Percentiles rank a stretch among this genome's conserved stretches.
Conservation (phyloP, 2,329 filamentous ascomycete genomes). For the Parastagonospora nodorum region DNA sequence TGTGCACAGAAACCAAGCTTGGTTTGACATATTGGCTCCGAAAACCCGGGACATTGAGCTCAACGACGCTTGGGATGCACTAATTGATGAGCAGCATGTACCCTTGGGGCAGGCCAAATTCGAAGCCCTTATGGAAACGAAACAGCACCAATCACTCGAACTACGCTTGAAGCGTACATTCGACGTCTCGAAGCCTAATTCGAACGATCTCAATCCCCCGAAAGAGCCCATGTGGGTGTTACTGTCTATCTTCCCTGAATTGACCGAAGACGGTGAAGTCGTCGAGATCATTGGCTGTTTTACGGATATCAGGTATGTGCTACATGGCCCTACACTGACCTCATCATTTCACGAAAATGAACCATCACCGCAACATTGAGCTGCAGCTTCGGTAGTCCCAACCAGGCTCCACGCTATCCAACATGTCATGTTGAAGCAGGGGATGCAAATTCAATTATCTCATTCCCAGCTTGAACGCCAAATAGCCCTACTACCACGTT, state of each 20-base stretch:
- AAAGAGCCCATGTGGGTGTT: slow-evolving; percentile 35
- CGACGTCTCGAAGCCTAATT: slow-evolving; percentile 14
- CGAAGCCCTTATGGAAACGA: slow-evolving; percentile 14
- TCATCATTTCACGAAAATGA: background rate
- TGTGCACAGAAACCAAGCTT: slow-evolving; percentile 43
- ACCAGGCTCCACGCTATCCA: no score
- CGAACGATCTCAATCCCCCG: background rate
- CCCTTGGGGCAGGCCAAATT: slow-evolving; percentile 19
- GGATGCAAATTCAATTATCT: no score
- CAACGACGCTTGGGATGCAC: slow-evolving; percentile 19
- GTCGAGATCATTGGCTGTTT: slow-evolving; percentile 41
- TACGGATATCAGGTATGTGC: slow-evolving; percentile 41
- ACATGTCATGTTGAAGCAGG: no score
- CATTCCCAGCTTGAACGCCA: no score
- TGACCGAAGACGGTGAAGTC: slow-evolving; percentile 26
- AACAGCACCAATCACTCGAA: slow-evolving; percentile 37
- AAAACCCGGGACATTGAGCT: slow-evolving; percentile 18
- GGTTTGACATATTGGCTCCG: slow-evolving; percentile 39
- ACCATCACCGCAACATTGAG: no score
- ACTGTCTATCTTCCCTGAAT: slow-evolving; percentile 35
- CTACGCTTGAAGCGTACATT: slow-evolving; percentile 46
- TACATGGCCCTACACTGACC: background rate
- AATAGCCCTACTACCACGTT: no score
- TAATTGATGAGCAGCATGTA: slow-evolving; percentile 22
- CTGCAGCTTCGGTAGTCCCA: no score